These are phyloP conservation scores for Cystofilobasidium ferigula DNA, from an alignment of 768 basidiomycete genomes.

Conservation along the genomic window DNA sequence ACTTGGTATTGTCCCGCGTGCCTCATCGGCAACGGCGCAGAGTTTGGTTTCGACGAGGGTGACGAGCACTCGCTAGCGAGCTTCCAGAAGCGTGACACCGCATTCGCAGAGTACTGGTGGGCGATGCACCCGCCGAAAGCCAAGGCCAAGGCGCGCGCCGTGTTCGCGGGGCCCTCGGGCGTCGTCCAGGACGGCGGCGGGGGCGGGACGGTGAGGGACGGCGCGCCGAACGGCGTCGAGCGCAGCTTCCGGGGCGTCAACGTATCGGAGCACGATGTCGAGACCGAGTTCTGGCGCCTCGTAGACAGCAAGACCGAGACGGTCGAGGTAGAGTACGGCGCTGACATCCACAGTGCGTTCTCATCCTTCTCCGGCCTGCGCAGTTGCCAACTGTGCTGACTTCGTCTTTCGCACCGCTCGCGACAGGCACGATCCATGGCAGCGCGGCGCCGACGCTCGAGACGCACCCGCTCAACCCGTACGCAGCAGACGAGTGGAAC, in stretches of 20 bases:
- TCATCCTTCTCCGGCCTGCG: constrained; percentile 6
- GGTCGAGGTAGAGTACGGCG: constrained; percentile 98
- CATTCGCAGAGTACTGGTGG: constrained; percentile 85
- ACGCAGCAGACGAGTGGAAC: constrained; percentile 91
- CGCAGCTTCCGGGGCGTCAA: constrained; percentile 34
- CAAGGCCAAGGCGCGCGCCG: constrained; percentile 45
- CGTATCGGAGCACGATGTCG: constrained; percentile 83
- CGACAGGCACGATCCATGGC: constrained; percentile 18
- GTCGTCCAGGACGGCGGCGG: constrained; percentile 15
- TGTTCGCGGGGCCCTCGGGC: constrained; percentile 34
- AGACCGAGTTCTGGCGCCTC: constrained; percentile 92
- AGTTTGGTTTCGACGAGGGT: constrained; percentile 97
- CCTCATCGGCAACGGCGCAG: constrained; percentile 78
- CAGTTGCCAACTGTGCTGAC: neutral
- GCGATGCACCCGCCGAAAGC: constrained; percentile 42
- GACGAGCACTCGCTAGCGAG: constrained; percentile 85
- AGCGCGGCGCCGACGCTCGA: constrained; percentile 95
- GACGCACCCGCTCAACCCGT: constrained; percentile 75
- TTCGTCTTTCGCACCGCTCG: constrained; percentile 4
- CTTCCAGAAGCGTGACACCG: constrained; percentile 80
- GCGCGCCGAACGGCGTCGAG: constrained; percentile 19
- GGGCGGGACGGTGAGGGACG: neutral
- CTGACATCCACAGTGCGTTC: constrained; percentile 92
- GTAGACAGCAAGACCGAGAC: constrained; percentile 81
- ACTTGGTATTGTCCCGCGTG: constrained; percentile 95